Evolutionary conservation across 2,329 filamentous ascomycete species (phyloP), one percentile per base, ranked within the genome.

Genomic region (Aspergillus persii): DNA sequence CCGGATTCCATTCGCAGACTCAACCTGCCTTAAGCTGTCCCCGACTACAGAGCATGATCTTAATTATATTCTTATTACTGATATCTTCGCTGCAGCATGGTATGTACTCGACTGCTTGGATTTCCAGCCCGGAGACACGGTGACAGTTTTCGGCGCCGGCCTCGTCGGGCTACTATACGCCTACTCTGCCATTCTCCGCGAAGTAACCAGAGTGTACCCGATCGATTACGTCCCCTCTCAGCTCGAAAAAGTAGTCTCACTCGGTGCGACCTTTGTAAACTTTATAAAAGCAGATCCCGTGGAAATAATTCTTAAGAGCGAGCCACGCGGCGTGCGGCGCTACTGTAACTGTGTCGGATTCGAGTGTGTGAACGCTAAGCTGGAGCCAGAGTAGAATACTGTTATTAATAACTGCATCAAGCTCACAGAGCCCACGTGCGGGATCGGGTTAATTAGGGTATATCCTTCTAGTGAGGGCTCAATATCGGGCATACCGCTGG

Each of bases 161-260:
- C 86, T 86, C 0, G 85, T 89, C 1, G 86, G 86, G 1, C 70
- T 88, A 2, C 86, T 89, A 82, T 84, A 85, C 4, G 86, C 86
- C 1, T 89, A 89, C 72, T 86, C 82, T 0, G 86, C 82, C 0
- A 71, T 83, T 0, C 72, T 89, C 3, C 79, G 86, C 1, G 86
- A 86, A 1, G 87, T 86, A 1, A 83, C 80, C 8, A 79, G 76
- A 7, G 83, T 89, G 0, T 89, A 78, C 59, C 82, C 86, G 0
- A 82, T 89, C 3, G 87, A 89, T 62, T 80, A 82, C 23, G 85
- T 88, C 0, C 77, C 80, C 0, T 84, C 86, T 66, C 78, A 86
- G 11, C 72, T 89, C 3, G 75, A 80, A n/a, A 78, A 80, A 0
- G 86, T 86, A 0, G 78, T 83, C 68, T 86, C 85, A 68, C 63